phyloP scores from a whole-genome alignment of 164 flowering plant genomes.

The Euptelea pleiosperma region DNA sequence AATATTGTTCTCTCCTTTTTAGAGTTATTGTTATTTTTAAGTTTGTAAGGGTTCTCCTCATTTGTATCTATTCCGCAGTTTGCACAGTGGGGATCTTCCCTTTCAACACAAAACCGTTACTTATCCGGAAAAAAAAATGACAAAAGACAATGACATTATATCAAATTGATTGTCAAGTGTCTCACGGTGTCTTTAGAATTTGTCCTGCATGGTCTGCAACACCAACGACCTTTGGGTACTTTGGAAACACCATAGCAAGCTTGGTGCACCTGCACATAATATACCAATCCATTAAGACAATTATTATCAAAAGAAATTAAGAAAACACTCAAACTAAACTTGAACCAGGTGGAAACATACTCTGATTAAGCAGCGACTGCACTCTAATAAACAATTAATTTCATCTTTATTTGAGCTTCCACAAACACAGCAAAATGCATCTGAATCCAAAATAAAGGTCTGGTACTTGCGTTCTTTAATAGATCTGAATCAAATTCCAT shows the following conservation, averaged over 20 bases:
- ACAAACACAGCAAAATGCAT: constrained; percentile 57
- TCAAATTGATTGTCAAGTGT: constrained; percentile 1
- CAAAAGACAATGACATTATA: neutral
- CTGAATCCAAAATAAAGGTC: constrained; percentile 23
- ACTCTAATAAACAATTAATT: constrained; percentile 42
- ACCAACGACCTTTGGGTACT: constrained; percentile 56
- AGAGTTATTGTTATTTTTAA: no score
- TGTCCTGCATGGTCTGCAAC: constrained; percentile 53
- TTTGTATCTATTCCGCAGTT: no score
- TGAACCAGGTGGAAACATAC: constrained; percentile 25
- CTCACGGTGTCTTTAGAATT: constrained; percentile 50
- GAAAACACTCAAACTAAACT: constrained; percentile 5
- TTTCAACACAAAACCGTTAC: no score
- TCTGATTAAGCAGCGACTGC: constrained; percentile 43
- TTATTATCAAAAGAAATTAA: neutral
- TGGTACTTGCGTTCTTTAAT: constrained; percentile 17
- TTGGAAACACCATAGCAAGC: constrained; percentile 63
- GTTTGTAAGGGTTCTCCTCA: no score
- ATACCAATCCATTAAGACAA: constrained; percentile 1
- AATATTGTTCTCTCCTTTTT: no score
- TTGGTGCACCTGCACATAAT: constrained; percentile 51
- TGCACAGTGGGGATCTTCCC: no score
- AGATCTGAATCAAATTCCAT: constrained; percentile 25
- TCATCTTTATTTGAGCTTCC: constrained; percentile 50
- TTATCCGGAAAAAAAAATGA: no score